Percentiles rank a stretch among this genome's conserved stretches.
phyloP scores from a whole-genome alignment of 495 filamentous ascomycete genomes.

The Collariella sp. region DNA sequence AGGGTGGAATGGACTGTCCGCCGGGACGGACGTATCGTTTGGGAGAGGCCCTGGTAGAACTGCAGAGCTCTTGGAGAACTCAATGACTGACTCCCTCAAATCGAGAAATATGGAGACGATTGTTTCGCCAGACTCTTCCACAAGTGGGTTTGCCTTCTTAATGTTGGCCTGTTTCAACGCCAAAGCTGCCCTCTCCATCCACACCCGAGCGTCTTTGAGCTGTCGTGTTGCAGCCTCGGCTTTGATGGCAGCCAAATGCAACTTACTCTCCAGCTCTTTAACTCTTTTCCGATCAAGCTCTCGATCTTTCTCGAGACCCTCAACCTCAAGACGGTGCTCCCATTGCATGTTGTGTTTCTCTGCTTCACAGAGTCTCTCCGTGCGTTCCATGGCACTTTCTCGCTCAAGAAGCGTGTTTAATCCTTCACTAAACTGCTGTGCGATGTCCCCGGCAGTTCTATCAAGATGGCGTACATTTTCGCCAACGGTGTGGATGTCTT shows the following conservation, averaged over 20 bases:
- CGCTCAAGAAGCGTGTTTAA: neutral
- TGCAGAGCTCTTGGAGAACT: constrained; percentile 4
- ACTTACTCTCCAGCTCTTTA: neutral
- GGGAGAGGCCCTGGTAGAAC: neutral
- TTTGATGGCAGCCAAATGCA: neutral
- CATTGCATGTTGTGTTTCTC: neutral
- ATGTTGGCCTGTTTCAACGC: neutral
- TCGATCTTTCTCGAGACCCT: neutral
- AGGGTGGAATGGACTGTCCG: neutral
- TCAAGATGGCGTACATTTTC: neutral
- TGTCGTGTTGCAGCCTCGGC: neutral
- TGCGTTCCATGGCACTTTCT: neutral
- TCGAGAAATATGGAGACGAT: neutral
- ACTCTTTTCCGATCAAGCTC: neutral
- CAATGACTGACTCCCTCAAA: constrained; percentile 21
- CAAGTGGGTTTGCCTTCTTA: no score
- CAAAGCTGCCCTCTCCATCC: neutral
- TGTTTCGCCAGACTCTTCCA: neutral
- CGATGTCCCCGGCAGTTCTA: neutral
- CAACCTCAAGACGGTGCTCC: neutral
- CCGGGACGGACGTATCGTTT: neutral
- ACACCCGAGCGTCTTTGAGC: neutral
- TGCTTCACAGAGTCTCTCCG: neutral
- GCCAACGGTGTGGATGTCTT: neutral
- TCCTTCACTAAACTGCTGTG: no score